Percentiles rank a stretch among this genome's conserved stretches.
Conservation (phyloP, 2,329 filamentous ascomycete genomes). For the Colletotrichum tanaceti region DNA sequence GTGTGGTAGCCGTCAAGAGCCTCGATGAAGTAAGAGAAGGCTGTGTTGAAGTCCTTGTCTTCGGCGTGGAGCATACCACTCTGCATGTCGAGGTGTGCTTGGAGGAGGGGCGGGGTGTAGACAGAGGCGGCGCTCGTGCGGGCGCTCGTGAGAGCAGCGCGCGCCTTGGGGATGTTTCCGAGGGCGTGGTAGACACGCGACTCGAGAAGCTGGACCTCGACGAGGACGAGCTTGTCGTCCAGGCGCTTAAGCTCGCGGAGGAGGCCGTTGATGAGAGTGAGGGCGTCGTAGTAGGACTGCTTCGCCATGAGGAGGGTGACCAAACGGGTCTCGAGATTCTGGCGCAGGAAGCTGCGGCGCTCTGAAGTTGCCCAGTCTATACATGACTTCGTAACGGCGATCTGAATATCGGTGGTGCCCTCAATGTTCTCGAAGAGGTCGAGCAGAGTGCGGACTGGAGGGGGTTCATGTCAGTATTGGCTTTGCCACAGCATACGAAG, state of each 20-base stretch:
- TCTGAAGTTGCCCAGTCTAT: constrained; percentile 99
- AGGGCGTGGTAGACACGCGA: constrained; percentile 97
- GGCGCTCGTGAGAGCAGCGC: constrained; percentile 92
- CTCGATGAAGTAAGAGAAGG: constrained; percentile 99
- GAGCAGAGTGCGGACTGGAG: constrained; percentile 89
- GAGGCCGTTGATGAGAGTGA: constrained; percentile 95
- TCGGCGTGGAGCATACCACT: constrained; percentile 98
- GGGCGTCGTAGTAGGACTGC: constrained; percentile 95
- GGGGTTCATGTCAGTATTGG: not conserved
- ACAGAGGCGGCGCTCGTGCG: constrained; percentile 96
- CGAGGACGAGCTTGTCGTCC: constrained; percentile 97
- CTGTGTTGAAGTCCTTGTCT: constrained; percentile 98
- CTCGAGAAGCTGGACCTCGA: constrained; percentile 97
- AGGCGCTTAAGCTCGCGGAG: constrained; percentile 97
- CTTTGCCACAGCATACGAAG: not conserved
- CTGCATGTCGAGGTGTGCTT: constrained; percentile 98
- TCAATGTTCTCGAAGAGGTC: constrained; percentile 95
- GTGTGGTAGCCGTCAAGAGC: constrained; percentile 96
- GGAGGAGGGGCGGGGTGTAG: constrained; percentile 93
- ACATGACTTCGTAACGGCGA: constrained; percentile 95
- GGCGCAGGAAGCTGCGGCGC: constrained; percentile 93
- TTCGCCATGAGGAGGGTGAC: constrained; percentile 96
- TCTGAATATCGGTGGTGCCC: constrained; percentile 93
- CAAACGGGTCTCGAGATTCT: constrained; percentile 94
- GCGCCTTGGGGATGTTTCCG: constrained; percentile 95